These are phyloP conservation scores for Thecaphora thlaspeos DNA, from an alignment of 1,284 basidiomycete genomes.

Conservation along the genomic window DNA sequence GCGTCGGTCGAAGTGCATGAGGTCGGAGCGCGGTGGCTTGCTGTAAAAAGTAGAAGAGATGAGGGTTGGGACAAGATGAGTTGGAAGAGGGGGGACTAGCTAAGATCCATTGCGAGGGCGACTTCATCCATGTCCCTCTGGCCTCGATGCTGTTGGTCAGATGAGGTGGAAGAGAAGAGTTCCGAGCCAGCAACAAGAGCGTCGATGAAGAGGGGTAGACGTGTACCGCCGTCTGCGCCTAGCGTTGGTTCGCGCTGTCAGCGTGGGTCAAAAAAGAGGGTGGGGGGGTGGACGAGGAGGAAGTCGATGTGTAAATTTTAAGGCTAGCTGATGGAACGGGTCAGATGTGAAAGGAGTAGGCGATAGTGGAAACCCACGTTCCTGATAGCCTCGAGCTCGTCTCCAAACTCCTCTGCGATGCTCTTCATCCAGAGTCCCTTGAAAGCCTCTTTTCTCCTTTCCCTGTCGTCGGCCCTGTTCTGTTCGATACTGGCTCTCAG, in stretches of 20 bases:
- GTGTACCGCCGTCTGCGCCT: constrained; percentile 33
- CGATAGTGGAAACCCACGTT: constrained; percentile 10
- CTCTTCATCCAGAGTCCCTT: constrained; percentile 39
- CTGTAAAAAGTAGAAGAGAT: too few relatives aligned
- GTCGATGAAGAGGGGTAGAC: constrained; percentile 43
- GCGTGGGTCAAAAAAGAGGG: background rate
- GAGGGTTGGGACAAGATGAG: too few relatives aligned
- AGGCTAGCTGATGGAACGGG: background rate
- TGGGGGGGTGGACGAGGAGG: background rate
- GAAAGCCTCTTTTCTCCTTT: constrained; percentile 17
- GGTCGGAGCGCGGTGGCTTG: too few relatives aligned
- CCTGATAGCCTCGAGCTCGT: constrained; percentile 40
- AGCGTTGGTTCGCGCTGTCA: constrained; percentile 27
- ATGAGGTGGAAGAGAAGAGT: constrained; percentile 8
- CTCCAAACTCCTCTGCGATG: constrained; percentile 43
- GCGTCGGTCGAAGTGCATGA: too few relatives aligned
- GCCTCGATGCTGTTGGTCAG: background rate
- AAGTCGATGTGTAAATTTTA: constrained; percentile 5
- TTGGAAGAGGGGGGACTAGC: background rate
- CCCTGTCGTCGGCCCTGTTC: background rate
- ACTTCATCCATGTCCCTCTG: constrained; percentile 9
- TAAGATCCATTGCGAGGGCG: constrained; percentile 15
- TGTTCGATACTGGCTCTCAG: background rate
- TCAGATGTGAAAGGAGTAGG: background rate
- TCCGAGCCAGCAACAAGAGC: constrained; percentile 38